phyloP scores from a whole-genome alignment of 164 flowering plant species.

The Warburgia ugandensis region DNA sequence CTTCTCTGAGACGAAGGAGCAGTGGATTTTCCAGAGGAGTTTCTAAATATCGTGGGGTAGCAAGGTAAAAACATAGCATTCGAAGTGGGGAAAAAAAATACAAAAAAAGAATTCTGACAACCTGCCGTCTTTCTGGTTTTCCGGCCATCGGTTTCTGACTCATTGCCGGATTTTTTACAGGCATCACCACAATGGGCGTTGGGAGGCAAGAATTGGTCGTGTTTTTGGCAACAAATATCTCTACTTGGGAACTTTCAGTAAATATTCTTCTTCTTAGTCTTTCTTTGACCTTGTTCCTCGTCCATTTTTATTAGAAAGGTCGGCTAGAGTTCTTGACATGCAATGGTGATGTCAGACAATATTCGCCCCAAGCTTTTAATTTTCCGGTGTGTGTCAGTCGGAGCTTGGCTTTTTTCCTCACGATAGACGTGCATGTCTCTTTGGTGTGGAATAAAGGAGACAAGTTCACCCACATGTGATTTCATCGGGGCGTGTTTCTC shows the following conservation, averaged over 20 bases:
- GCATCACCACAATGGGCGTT: conserved; percentile 54
- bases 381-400: too few relatives aligned
- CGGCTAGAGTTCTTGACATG: too few relatives aligned
- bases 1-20: conserved; percentile 58
- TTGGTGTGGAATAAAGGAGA: conserved; percentile 5
- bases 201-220: conserved; percentile 57
- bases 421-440: conserved; percentile 5
- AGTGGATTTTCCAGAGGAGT: conserved; percentile 95
- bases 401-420: neutral
- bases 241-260: conserved; percentile 45
- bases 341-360: too few relatives aligned
- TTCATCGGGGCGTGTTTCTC: too few relatives aligned
- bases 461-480: conserved; percentile 1
- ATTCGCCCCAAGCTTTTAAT: too few relatives aligned
- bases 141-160: too few relatives aligned
- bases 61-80: too few relatives aligned
- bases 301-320: too few relatives aligned
- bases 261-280: conserved; percentile 7
- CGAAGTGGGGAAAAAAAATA: too few relatives aligned
- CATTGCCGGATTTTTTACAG: too few relatives aligned
- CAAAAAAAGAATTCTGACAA: too few relatives aligned
- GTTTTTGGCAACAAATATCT: conserved; percentile 47
- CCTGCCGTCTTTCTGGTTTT: conserved; percentile 10
- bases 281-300: too few relatives aligned
- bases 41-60: conserved; percentile 95